These are phyloP conservation scores for Glycyrrhiza uralensis DNA, from an alignment of 306 rosid species.

Conservation along the genomic window DNA sequence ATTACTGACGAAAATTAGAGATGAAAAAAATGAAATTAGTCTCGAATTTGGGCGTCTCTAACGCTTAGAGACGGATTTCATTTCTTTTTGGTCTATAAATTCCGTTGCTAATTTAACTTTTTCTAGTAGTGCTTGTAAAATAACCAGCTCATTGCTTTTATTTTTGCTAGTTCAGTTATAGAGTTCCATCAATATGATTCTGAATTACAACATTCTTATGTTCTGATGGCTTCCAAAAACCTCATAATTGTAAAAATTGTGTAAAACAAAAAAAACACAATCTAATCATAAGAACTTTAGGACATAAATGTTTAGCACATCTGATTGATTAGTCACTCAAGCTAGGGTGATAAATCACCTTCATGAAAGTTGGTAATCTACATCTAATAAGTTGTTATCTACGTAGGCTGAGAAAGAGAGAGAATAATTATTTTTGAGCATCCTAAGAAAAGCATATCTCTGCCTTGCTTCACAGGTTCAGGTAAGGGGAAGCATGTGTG, in stretches of 20 bases:
- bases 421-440: neutral
- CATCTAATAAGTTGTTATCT: neutral
- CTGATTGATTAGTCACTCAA: neutral
- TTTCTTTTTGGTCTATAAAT: too few relatives aligned
- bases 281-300: too few relatives aligned
- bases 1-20: too few relatives aligned
- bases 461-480: neutral
- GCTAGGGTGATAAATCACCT: neutral
- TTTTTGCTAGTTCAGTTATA: neutral
- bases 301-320: neutral
- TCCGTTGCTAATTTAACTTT: too few relatives aligned
- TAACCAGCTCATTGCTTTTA: neutral
- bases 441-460: constrained; percentile 1
- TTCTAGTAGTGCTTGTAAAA: too few relatives aligned
- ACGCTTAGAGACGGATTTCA: too few relatives aligned
- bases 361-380: neutral
- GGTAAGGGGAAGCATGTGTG: constrained; percentile 61
- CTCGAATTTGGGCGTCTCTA: too few relatives aligned
- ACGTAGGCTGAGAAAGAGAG: constrained; percentile 10
- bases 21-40: too few relatives aligned
- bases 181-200: neutral
- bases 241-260: neutral
- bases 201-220: neutral
- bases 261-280: neutral
- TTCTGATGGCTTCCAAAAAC: neutral